Conservation (phyloP, 805 yeast species). For the Barnettozyma sucrosica region DNA sequence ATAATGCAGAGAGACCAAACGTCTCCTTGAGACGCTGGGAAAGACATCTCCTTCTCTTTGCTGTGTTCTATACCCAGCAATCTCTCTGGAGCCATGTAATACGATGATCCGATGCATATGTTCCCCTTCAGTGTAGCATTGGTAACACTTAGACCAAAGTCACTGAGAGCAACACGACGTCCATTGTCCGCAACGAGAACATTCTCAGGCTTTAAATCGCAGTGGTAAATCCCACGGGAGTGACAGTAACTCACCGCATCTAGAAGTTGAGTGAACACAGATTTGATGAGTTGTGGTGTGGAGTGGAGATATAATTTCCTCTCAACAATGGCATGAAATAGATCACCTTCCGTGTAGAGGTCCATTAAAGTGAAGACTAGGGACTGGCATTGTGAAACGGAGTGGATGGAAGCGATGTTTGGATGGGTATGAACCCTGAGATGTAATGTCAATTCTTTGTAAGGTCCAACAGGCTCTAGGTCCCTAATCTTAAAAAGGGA, state of each 20-base stretch:
- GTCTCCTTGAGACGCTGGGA: conserved; percentile 74
- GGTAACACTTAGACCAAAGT: conserved; percentile 83
- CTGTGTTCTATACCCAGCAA: conserved; percentile 31
- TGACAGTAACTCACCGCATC: conserved; percentile 84
- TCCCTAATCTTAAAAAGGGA: conserved; percentile 8
- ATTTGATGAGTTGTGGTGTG: conserved; percentile 45
- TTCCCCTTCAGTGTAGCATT: conserved; percentile 53
- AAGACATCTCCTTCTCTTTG: conserved; percentile 28
- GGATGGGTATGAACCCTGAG: conserved; percentile 71
- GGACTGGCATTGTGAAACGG: conserved; percentile 55
- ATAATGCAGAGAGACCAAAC: conserved; percentile 85
- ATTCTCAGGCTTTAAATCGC: conserved; percentile 96
- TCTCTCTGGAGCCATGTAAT: conserved; percentile 92
- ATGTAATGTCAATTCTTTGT: conserved; percentile 68
- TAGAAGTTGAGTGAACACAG: conserved; percentile 67
- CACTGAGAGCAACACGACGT: conserved; percentile 59
- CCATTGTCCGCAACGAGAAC: conserved; percentile 61
- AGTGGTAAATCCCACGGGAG: conserved; percentile 76
- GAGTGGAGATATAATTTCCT: conserved; percentile 47
- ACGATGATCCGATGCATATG: conserved; percentile 79
- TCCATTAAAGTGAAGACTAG: conserved; percentile 76
- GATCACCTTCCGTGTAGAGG: conserved; percentile 78
- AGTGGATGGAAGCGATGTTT: conserved; percentile 69
- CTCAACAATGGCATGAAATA: conserved; percentile 82
- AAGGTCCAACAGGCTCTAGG: conserved; percentile 24